Conservation (phyloP, 306 rosid species). For the Crotalaria pallida region DNA sequence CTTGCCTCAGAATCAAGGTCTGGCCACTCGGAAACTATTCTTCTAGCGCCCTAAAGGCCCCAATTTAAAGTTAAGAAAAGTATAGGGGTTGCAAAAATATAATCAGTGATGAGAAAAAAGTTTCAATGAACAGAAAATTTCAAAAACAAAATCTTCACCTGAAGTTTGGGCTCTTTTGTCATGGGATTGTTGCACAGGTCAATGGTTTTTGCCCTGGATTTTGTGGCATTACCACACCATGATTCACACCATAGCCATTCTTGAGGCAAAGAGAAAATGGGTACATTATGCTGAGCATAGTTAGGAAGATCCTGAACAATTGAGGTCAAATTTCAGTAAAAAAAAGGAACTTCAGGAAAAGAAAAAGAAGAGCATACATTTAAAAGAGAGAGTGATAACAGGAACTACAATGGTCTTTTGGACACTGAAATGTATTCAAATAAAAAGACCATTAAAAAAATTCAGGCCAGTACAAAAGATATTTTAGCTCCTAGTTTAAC, state of each 20-base stretch:
- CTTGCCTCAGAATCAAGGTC: constrained; percentile 90
- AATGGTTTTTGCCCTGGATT: constrained; percentile 86
- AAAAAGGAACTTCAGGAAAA: not conserved
- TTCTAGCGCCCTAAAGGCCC: constrained; percentile 71
- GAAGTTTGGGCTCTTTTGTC: constrained; percentile 99
- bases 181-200: constrained; percentile 99
- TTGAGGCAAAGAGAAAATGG: constrained; percentile 90
- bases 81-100: not conserved
- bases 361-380: not conserved
- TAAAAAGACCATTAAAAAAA: too few species aligned
- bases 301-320: constrained; percentile 93
- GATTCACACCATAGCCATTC: constrained; percentile 99
- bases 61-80: constrained; percentile 3
- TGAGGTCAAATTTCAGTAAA: constrained; percentile 2
- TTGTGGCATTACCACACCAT: constrained; percentile 98
- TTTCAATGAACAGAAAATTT: not conserved
- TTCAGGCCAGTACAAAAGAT: too few species aligned
- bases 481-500: too few species aligned
- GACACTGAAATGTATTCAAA: too few species aligned
- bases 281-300: constrained; percentile 94
- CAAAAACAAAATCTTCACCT: constrained; percentile 42
- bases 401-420: too few species aligned
- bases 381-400: too few species aligned
- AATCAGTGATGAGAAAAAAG: not conserved
- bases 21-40: constrained; percentile 92